Conservation (phyloP, 148 eudicot species). For the Arctostaphylos glauca region DNA sequence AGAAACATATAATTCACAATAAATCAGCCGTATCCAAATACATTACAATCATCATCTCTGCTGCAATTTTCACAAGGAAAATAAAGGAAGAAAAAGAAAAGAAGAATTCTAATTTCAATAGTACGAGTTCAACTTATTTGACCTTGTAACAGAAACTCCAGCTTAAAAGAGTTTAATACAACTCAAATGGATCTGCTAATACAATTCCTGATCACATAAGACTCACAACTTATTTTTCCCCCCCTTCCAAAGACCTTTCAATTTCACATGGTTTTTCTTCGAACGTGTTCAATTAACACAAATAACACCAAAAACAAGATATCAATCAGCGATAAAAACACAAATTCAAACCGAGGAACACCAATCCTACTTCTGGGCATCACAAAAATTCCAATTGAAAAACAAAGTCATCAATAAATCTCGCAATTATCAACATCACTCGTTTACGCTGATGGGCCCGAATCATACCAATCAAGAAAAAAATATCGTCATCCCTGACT, state of each 20-base stretch:
- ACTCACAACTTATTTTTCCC: background rate
- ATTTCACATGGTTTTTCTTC: background rate
- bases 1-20: background rate
- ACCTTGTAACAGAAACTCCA: constrained; percentile 3
- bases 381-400: background rate
- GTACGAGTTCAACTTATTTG: background rate
- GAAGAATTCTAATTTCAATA: background rate
- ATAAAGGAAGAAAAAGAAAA: background rate
- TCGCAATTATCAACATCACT: background rate
- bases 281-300: background rate
- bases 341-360: constrained; percentile 4
- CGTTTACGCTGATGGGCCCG: background rate
- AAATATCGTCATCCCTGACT: background rate
- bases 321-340: background rate
- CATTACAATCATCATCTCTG: background rate
- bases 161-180: background rate
- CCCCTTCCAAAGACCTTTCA: background rate
- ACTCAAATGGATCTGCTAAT: background rate
- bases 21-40: background rate
- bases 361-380: background rate
- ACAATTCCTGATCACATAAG: no score
- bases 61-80: background rate
- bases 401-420: background rate
- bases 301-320: background rate
- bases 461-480: constrained; percentile 3